Evolutionary conservation across 2,329 filamentous ascomycete genomes (phyloP), one percentile per base, ranked within the genome.

Genomic region (Stagonosporopsis tanaceti): DNA sequence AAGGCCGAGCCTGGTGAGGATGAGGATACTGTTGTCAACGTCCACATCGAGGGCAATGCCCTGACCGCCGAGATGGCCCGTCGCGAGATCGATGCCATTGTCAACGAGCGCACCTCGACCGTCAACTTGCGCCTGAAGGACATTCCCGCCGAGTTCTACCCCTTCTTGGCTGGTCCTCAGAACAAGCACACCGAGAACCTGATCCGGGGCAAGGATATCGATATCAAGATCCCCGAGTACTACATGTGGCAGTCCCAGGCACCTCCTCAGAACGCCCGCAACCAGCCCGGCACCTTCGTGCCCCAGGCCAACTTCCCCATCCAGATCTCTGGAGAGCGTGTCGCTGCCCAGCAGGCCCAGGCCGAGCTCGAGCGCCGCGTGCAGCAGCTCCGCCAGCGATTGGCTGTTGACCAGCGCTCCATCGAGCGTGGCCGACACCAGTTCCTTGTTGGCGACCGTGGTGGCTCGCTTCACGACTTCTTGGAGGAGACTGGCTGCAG

Each of bases 121-220:
- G 86, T 93, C 71, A 95, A 87, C 78, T 84, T 92, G 55, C 92
- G 91, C 68, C 79, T 99, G 64, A 92, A 89, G 76, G 88, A 89
- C 46, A 89, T 99, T 58, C 93, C 95, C 7, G 86, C 92, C 25
- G 93, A 97, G 74, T 96, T 95, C 77, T 99, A 95, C 78, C 94
- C 94, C 50, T 99, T 99, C 81, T 89, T 99, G 76, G 89, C 92
- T 24, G 93, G 93, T 46, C 87, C 89, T 9, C 85, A 90, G 74
- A 91, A 93, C 73, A 81, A 85, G 44, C 81, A 87, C 47, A 79
- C 92, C 53, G 83, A 86, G 63, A 84, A 85, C 35, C 82, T 97
- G 50, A 90, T 94, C 76, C 80, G 87, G 59, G 85, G 85, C 60
- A 89, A 89, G 61, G 91, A 92, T 60, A 83, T 97, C 34, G 89